A percentile compares a stretch with the other conserved stretches of the same genome.
Conservation (phyloP, 1,284 basidiomycete genomes). For the Cutaneotrichosporon dermatis region DNA sequence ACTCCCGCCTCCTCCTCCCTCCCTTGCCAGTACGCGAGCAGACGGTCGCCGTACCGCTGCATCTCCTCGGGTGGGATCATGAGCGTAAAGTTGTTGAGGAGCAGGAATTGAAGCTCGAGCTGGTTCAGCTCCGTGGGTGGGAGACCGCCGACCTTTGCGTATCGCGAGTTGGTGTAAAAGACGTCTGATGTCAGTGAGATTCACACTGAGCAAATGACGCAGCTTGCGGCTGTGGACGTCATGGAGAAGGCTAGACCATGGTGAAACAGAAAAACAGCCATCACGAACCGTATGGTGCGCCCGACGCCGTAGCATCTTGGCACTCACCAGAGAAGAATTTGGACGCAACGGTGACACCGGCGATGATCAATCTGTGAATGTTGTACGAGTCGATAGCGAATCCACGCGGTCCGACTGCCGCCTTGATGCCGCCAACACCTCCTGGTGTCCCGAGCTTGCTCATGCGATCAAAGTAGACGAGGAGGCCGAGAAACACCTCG, state of each 20-base stretch:
- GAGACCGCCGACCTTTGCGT: conserved; percentile 95
- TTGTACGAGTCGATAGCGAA: conserved; percentile 98
- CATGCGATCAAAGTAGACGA: conserved; percentile 94
- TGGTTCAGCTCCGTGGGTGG: conserved; percentile 93
- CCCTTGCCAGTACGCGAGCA: conserved; percentile 56
- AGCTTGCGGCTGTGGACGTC: too few species aligned
- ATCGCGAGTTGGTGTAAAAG: conserved; percentile 98
- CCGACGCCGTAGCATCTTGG: not conserved
- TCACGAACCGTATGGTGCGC: not conserved
- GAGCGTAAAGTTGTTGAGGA: conserved; percentile 90
- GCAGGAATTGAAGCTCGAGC: conserved; percentile 91
- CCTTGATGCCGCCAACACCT: conserved; percentile 33
- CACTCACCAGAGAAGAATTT: conserved; percentile 82
- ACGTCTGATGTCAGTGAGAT: conserved; percentile 58
- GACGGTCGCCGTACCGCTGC: conserved; percentile 88
- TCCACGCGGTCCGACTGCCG: conserved; percentile 48
- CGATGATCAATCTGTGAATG: conserved; percentile 91
- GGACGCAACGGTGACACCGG: conserved; percentile 94
- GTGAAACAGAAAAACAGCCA: not conserved
- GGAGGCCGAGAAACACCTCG: conserved; percentile 87
- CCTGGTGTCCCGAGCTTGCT: conserved; percentile 46
- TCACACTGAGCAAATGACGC: too few species aligned
- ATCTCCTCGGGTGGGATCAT: conserved; percentile 86
- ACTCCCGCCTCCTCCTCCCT: conserved; percentile 24
- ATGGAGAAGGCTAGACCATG: not conserved